Evolutionary conservation across 192 early-diverging fungal genomes (phyloP), one percentile per base, ranked within the genome.

Genomic region (Backusella tuberculispora): DNA sequence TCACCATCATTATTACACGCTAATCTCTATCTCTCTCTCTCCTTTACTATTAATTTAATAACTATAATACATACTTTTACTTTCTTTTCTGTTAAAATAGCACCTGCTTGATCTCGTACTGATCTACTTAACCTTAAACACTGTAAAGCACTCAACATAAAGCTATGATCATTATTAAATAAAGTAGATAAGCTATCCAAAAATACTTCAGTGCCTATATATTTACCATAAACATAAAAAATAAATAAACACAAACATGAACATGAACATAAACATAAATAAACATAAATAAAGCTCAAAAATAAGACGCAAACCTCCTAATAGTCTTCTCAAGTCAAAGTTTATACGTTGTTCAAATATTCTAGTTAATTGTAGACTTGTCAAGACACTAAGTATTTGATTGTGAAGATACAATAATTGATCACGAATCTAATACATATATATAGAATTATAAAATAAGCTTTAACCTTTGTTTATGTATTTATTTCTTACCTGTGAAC

Each of bases 281-380:
- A n/a, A 2, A 26, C 41, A 41, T 38, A 8, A 64, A 42, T 10
- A 13, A 15, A 37, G 26, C 0, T 7, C 17, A 14, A 65, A 26
- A 14, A 63, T 64, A 40, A 38, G 40, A 34, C 14, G 38, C 38
- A 53, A 84, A 80, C 92, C 94, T 69, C 90, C 89, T 26, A 98
- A 84, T 34, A 97, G 81, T 73, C 89, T 85, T 17, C 97, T 81
- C 46, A 99, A 79, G 84, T 99, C 97, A 85, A 93, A 97, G 81
- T 95, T 97, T 53, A 83, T 85, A 2, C 93, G 85, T 73, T 94
- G 90, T 53, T 95, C 92, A 68, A 97, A 97, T 72, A 98, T 96
- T 60, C 83, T 85, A 10, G 88, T 92, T 74, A 99, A 83, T 80
- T 97, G 95, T 17, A 87, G 79, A 3, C 80, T 79, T 1, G 96